Base-by-base conservation (phyloP, 495 filamentous ascomycete genomes). In the Neurospora sp. region DNA sequence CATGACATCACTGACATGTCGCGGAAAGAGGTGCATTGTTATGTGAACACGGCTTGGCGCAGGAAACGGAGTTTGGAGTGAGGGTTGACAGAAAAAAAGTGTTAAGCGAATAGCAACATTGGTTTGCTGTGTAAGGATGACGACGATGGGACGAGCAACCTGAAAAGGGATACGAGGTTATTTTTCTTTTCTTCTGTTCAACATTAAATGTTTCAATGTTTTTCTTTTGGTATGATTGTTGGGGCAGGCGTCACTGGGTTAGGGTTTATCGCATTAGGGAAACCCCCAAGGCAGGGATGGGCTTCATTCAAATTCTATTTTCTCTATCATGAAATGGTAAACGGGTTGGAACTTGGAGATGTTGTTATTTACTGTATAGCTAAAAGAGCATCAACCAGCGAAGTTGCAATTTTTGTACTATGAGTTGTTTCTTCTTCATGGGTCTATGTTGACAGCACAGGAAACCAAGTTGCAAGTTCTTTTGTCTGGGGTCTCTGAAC, bases 1-100 rank as follows among this genome's bases (percentile, higher is more conserved):
- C 53, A 72, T 69, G 71, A 39, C 61, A n/a, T 38, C 31, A 31
- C 40, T 42, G 22, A 72, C 61, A 69, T 59, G 70, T 45, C 73
- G 68, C 31, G 68, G 41, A 40, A 68, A 69, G 39, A 71, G 69
- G 61, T 78, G 76, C 69, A 16, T 42, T 22, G 59, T 76, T 68
- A 76, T 76, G 73, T 78, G 71, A 78, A 65, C 31, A 65, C 8
- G 27, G 53, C 53, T 65, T 65, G 27, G 53, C 53, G 53, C 53
- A 65, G 14, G 53, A 37, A 65, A 65, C n/a, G 53, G 53, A 65
- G 53, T 65, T 65, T 65, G 53, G 53, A 65, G 53, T 65, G 53
- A 27, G 22, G 48, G 20, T 65, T 65, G 53, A 65, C 53, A 65
- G 27, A 10, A 65, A 65, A 61, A 65, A 65, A 18, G 53, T 35